Conservation (phyloP, 78 protist genomes). For the Dictyostelium brefeldianum region DNA sequence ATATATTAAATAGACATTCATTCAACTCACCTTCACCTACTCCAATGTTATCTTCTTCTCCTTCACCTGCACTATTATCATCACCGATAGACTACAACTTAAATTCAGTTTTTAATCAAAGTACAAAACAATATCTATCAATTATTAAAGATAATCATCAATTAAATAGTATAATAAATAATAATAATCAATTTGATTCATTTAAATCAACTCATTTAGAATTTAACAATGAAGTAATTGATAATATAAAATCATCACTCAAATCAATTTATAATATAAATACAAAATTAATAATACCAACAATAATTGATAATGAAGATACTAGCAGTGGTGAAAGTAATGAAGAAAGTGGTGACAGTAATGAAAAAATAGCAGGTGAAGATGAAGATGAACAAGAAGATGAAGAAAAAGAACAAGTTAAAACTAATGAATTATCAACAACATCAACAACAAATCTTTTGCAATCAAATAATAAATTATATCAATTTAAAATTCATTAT, state of each 20-base stretch:
- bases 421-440: neutral
- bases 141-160: neutral
- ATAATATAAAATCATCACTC: neutral
- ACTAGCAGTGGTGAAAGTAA: neutral
- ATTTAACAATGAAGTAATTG: neutral
- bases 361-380: neutral
- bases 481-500: conserved; percentile 12
- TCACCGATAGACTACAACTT: neutral
- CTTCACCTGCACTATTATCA: neutral
- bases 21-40: neutral
- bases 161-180: neutral
- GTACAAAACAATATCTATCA: neutral
- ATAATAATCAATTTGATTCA: neutral
- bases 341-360: neutral
- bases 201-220: neutral
- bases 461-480: neutral
- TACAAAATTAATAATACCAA: neutral
- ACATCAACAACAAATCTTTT: neutral
- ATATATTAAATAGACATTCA: neutral
- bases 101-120: neutral
- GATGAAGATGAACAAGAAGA: neutral
- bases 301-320: neutral
- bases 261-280: conserved; percentile 1
- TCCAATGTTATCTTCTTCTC: neutral
- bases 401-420: neutral